Evolutionary conservation across 345 rosid genomes (phyloP).

Genomic region (Turritis glabra): DNA sequence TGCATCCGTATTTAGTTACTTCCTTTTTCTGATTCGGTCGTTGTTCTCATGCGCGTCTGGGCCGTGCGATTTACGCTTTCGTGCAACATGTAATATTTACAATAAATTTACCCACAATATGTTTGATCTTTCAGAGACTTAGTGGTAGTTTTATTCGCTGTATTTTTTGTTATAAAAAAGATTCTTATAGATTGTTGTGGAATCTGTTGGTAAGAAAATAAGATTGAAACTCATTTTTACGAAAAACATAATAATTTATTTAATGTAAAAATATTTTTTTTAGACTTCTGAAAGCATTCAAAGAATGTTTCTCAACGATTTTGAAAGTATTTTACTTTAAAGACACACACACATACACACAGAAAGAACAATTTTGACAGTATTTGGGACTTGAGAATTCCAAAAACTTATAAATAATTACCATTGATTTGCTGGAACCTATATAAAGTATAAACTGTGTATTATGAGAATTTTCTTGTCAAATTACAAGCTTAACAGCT

Average conservation of each 20-base stretch:
- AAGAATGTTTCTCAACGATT: not conserved
- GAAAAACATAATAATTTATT: too few species aligned
- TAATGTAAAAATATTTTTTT: not conserved
- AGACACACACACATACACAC: too few species aligned
- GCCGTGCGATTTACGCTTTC: conserved; percentile 21
- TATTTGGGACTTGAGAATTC: not conserved
- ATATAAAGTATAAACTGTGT: not conserved
- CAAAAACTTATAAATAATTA: too few species aligned
- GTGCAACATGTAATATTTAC: not conserved
- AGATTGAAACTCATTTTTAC: too few species aligned
- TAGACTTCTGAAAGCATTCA: not conserved
- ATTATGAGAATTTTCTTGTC: not conserved
- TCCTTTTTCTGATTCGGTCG: not conserved
- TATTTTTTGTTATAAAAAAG: not conserved
- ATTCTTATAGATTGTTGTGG: too few species aligned
- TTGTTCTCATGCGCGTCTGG: not conserved
- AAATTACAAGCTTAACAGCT: not conserved
- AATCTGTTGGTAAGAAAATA: not conserved
- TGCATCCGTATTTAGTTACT: not conserved
- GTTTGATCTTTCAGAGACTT: too few species aligned
- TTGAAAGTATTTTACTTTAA: not conserved
- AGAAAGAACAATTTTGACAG: not conserved
- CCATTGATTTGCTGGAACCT: not conserved
- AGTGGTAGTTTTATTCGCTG: not conserved
- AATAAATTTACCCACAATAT: too few species aligned